phyloP scores from a whole-genome alignment of 257 asterid species.

The Nicotiana otophora region DNA sequence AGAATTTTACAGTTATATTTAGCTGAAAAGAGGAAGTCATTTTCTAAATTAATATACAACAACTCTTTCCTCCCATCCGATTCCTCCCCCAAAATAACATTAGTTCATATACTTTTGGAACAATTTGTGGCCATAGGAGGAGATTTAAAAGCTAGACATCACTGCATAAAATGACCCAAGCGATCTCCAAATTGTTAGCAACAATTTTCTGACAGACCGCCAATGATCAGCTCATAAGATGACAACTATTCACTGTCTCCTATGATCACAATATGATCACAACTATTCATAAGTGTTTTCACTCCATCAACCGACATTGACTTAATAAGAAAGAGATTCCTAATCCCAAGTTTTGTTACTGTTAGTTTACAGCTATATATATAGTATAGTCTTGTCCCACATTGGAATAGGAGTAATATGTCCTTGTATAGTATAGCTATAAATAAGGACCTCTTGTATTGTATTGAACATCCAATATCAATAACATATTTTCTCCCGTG shows the following conservation, averaged over 20 bases:
- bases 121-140: neutral
- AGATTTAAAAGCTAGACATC: neutral
- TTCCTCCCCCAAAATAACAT: neutral
- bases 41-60: neutral
- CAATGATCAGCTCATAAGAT: neutral
- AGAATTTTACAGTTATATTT: neutral
- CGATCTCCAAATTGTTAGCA: neutral
- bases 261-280: neutral
- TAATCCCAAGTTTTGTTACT: constrained; percentile 5
- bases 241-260: neutral
- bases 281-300: neutral
- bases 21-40: neutral
- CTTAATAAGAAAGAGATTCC: neutral
- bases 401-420: no score
- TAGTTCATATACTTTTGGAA: neutral
- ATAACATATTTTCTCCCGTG: no score
- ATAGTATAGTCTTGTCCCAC: no score
- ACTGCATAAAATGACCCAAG: neutral
- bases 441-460: no score
- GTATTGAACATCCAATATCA: no score
- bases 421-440: no score
- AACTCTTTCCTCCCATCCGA: neutral
- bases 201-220: neutral
- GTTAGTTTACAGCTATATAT: no score
- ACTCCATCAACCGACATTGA: constrained; percentile 3